phyloP scores from a whole-genome alignment of 352 stramenopile genomes.

The Phytophthora litchii region DNA sequence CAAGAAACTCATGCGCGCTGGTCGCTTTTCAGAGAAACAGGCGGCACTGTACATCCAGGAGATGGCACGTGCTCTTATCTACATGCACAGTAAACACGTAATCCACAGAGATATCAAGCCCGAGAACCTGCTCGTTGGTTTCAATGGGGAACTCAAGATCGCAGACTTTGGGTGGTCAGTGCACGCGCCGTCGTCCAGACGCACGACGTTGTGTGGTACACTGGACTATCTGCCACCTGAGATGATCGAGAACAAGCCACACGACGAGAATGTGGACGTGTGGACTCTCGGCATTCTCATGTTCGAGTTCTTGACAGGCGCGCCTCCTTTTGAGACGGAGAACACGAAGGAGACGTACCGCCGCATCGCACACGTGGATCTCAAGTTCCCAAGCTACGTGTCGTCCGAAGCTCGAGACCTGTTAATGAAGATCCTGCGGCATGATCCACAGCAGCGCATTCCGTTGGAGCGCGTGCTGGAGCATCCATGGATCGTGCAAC shows the following conservation, averaged over 20 bases:
- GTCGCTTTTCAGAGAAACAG: conserved; percentile 93
- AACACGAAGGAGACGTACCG: conserved; percentile 94
- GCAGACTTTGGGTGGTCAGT: conserved; percentile 99
- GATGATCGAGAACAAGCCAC: conserved; percentile 98
- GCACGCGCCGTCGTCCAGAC: conserved; percentile 95
- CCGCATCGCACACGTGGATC: conserved; percentile 95
- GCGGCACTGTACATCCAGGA: conserved; percentile 96
- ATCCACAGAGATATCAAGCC: conserved; percentile 99
- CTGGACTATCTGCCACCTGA: conserved; percentile 99
- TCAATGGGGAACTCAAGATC: conserved; percentile 98
- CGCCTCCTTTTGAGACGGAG: conserved; percentile 98
- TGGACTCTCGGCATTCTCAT: conserved; percentile 99
- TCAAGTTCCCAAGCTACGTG: conserved; percentile 95
- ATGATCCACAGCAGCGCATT: conserved; percentile 95
- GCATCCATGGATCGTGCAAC: conserved; percentile 95
- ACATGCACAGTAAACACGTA: conserved; percentile 99
- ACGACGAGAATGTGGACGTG: conserved; percentile 97
- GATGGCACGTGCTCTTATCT: conserved; percentile 93
- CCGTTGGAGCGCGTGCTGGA: conserved; percentile 91
- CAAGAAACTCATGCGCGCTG: conserved; percentile 94
- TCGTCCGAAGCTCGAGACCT: conserved; percentile 92
- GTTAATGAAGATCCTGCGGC: conserved; percentile 94
- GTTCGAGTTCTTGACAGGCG: conserved; percentile 98
- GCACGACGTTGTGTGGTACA: conserved; percentile 99
- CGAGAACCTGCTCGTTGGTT: conserved; percentile 98